Base-by-base conservation (phyloP, 257 asterid species). In the Fraxinus excelsior region DNA sequence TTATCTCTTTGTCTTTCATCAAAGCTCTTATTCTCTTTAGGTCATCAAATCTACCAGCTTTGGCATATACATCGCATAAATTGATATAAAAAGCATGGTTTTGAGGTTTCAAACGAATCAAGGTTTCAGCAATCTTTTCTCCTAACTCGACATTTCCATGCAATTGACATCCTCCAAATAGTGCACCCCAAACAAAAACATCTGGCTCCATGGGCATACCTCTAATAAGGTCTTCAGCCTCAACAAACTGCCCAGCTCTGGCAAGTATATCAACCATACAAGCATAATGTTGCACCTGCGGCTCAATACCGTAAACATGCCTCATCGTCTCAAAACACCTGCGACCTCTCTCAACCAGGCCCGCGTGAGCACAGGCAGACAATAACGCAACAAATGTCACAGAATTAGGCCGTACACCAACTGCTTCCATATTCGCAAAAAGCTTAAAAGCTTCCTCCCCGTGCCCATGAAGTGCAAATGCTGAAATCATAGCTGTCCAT, bases 401-500 rank as follows among this genome's bases (percentile, higher is more conserved):
- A 38, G 86, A 84, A 73, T 93, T 93, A 32, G 98, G 96, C 80
- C 87, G 66, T 81, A 91, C 79, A 18, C 89, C 83, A 14, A 25
- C 80, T 9, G 80, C 81, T 77, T 85, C 88, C 98, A 93, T 93
- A 75, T 88, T 91, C 28, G 44, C 35, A 34, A 91, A 93, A 78
- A 87, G 73, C 76, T 79, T 85, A 21, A 91, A 82, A 60, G 93
- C 96, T 69, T 90, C 87, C 13, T 73, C 76, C 1, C 88, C 88
- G 72, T 80, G 74, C 32, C 97, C 98, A 65, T 93, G 88, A 32
- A 91, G 90, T 14, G 96, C 93, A 76, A 88, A 83, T 6, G 83
- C 91, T 9, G 94, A 90, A 72, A 93, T 86, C 96, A 91, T 89
- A 74, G 86, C 92, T 0, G 97, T 90, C 96, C 98, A 93, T 40